These are phyloP conservation scores for Arctium lappa DNA, from an alignment of 129 eudicot genomes.

Conservation along the genomic window DNA sequence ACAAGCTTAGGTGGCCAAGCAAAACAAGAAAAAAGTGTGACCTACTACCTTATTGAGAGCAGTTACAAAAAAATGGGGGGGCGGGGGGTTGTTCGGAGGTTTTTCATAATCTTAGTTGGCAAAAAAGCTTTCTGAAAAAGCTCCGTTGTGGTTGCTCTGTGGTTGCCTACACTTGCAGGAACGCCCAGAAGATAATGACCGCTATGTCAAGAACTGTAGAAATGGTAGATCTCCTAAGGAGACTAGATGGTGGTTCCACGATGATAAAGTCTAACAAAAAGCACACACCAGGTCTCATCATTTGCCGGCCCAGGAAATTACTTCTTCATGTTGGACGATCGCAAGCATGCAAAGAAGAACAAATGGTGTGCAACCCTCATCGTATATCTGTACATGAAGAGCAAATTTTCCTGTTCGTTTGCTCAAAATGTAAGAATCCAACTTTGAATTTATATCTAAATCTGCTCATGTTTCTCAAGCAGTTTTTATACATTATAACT, in stretches of 20 bases:
- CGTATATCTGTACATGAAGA: constrained; percentile 45
- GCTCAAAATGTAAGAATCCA: constrained; percentile 31
- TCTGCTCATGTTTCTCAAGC: constrained; percentile 26
- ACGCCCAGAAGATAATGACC: constrained; percentile 80
- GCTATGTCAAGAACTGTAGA: constrained; percentile 72
- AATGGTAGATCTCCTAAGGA: constrained; percentile 90
- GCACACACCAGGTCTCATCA: not conserved
- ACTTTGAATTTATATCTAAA: constrained; percentile 14
- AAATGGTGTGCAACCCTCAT: constrained; percentile 23
- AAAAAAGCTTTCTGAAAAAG: too few relatives aligned
- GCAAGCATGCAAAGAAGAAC: constrained; percentile 16
- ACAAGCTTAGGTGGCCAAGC: too few relatives aligned
- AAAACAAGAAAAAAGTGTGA: too few relatives aligned
- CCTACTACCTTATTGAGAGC: too few relatives aligned
- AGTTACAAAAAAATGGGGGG: too few relatives aligned
- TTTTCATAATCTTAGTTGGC: too few relatives aligned
- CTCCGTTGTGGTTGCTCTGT: not conserved
- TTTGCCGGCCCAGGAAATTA: constrained; percentile 10
- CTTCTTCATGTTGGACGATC: not conserved
- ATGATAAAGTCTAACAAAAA: constrained; percentile 60
- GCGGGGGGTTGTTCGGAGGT: too few relatives aligned
- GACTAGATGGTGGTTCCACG: constrained; percentile 96
- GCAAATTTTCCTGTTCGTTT: constrained; percentile 29
- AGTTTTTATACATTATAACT: constrained; percentile 19
- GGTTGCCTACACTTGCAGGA: constrained; percentile 36